These are phyloP conservation scores for Populus hybrid DNA, from an alignment of 441 rosid genomes.

Conservation along the genomic window DNA sequence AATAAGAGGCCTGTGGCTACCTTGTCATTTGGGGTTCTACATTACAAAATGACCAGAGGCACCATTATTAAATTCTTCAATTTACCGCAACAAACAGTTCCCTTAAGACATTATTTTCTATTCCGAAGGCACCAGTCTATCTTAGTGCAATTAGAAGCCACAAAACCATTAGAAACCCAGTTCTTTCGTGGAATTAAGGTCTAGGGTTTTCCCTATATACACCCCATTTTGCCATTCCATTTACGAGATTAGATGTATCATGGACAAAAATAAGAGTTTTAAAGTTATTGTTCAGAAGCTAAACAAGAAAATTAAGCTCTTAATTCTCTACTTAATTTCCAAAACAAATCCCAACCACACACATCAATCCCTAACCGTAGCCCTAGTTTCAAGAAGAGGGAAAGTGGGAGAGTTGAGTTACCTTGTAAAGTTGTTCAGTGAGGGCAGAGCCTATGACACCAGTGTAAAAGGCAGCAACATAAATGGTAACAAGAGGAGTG, in stretches of 20 bases:
- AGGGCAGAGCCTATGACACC: slow-evolving; percentile 81
- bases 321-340: not conserved
- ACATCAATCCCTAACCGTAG: not conserved
- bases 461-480: slow-evolving; percentile 78
- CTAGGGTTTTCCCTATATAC: not conserved
- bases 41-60: not conserved
- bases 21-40: not conserved
- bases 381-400: not conserved
- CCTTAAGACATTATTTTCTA: not conserved
- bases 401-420: not conserved
- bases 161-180: not conserved
- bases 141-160: not conserved
- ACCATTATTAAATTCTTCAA: not conserved
- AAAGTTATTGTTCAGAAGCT: not conserved
- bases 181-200: not conserved
- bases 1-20: not conserved
- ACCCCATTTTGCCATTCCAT: not conserved
- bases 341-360: not conserved
- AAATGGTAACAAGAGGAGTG: slow-evolving; percentile 59
- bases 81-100: not conserved
- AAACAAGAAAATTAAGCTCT: not conserved
- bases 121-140: not conserved
- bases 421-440: slow-evolving; percentile 88
- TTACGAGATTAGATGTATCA: no score
- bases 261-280: not conserved